A percentile compares a stretch with the other conserved stretches of the same genome.
These are phyloP conservation scores for Aspergillus aculeatus DNA, from an alignment of 2,329 filamentous ascomycete species.

Conservation along the genomic window DNA sequence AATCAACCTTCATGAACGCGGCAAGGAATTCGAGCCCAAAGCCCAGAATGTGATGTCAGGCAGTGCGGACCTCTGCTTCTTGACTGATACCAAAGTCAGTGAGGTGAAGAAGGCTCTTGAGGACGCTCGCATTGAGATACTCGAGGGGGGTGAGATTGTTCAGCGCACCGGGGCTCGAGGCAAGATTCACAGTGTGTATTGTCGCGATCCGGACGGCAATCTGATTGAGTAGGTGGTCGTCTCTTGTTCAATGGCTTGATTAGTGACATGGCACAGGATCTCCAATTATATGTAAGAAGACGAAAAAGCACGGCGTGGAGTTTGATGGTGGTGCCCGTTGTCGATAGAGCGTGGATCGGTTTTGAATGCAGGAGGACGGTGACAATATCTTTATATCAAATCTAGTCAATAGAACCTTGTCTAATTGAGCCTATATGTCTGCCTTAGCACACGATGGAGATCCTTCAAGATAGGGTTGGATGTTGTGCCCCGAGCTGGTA, in stretches of 20 bases:
- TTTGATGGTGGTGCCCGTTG: background rate
- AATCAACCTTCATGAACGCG: constrained; percentile 60
- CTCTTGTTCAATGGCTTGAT: background rate
- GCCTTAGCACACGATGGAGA: too few species aligned
- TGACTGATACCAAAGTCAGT: constrained; percentile 54
- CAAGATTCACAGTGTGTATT: constrained; percentile 57
- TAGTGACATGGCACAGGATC: background rate
- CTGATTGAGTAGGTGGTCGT: constrained; percentile 57
- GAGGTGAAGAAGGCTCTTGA: constrained; percentile 45
- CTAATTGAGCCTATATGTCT: too few species aligned
- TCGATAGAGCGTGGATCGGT: too few species aligned
- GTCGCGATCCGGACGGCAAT: constrained; percentile 62
- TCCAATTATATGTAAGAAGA: background rate
- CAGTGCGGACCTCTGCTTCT: constrained; percentile 60
- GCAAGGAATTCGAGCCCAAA: constrained; percentile 61
- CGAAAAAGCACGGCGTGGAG: background rate
- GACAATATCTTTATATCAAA: too few species aligned
- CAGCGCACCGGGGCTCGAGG: constrained; percentile 57
- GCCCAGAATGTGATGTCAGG: constrained; percentile 55
- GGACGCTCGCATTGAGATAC: constrained; percentile 45
- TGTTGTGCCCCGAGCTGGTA: background rate
- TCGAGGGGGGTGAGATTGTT: constrained; percentile 54
- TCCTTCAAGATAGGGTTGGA: too few species aligned
- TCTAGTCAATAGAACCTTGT: too few species aligned
- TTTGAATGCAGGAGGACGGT: too few species aligned